Conservation (phyloP, 2,329 filamentous ascomycete genomes). For the Xylaria sp. region DNA sequence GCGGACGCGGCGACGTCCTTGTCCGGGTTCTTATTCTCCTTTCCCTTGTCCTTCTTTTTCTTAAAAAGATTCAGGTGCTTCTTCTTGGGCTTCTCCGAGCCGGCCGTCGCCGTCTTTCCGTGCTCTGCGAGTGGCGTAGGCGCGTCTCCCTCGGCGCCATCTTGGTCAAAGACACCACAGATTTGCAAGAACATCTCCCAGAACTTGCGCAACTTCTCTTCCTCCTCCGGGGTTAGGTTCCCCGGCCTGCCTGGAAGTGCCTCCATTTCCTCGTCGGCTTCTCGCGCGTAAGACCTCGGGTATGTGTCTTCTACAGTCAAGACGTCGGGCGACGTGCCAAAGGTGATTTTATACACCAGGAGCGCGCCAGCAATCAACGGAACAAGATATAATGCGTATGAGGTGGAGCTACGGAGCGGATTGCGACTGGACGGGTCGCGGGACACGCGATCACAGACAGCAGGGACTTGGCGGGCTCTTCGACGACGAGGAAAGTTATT, state of each 20-base stretch:
- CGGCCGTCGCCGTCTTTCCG: conserved; percentile 32
- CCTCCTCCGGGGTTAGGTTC: conserved; percentile 87
- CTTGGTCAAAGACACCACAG: conserved; percentile 64
- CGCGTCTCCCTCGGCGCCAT: conserved; percentile 43
- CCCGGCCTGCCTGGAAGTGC: conserved; percentile 74
- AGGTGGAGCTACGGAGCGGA: conserved; percentile 29
- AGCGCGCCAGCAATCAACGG: conserved; percentile 33
- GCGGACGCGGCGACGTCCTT: conserved; percentile 47
- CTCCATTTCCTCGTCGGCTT: conserved; percentile 35
- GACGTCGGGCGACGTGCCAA: conserved; percentile 1
- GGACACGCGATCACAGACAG: background rate
- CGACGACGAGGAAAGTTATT: background rate
- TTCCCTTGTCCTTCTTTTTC: conserved; percentile 63
- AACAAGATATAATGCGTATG: conserved; percentile 33
- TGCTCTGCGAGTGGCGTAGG: conserved; percentile 37
- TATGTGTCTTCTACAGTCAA: conserved; percentile 8
- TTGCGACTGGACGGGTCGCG: background rate
- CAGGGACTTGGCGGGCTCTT: background rate
- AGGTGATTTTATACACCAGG: conserved; percentile 28
- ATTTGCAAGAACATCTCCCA: conserved; percentile 80
- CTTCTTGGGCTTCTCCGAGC: conserved; percentile 71
- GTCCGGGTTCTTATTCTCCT: conserved; percentile 50
- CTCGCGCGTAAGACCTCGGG: conserved; percentile 9
- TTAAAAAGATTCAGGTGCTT: conserved; percentile 74
- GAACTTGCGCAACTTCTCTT: conserved; percentile 84